Conservation (phyloP, 371 early-diverging fungal genomes). For the Enterocytospora artemiae region DNA sequence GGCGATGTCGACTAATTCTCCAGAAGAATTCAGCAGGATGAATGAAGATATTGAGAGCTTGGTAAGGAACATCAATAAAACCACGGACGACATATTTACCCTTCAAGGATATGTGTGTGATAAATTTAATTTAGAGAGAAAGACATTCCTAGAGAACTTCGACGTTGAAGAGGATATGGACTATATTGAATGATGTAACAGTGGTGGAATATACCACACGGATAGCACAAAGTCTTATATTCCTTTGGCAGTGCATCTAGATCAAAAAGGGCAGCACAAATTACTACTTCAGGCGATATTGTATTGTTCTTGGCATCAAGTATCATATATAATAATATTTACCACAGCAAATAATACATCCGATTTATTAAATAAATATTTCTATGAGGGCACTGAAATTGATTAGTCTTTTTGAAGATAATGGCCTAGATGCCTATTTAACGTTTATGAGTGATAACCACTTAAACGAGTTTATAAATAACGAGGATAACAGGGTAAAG, state of each 20-base stretch:
- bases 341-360: neutral
- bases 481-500: conserved; percentile 72
- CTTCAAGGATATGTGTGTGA: conserved; percentile 69
- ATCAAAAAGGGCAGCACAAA: too few relatives aligned
- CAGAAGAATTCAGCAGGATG: conserved; percentile 16
- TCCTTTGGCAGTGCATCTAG: too few relatives aligned
- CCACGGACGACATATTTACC: conserved; percentile 72
- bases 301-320: too few relatives aligned
- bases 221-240: too few relatives aligned
- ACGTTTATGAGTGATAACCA: conserved; percentile 50
- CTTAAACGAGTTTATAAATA: conserved; percentile 83
- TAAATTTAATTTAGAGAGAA: conserved; percentile 65
- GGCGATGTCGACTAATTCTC: conserved; percentile 7
- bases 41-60: neutral
- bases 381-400: neutral
- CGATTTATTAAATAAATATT: neutral
- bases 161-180: conserved; percentile 70
- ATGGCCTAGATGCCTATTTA: conserved; percentile 47
- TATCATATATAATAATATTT: neutral
- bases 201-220: too few relatives aligned
- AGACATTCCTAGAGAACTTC: conserved; percentile 66
- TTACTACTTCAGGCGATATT: too few relatives aligned
- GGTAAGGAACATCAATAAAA: conserved; percentile 26
- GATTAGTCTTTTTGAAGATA: conserved; percentile 6
- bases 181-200: conserved; percentile 42